Evolutionary conservation across 441 rosid genomes (phyloP).

Genomic region (Kokia cookei): DNA sequence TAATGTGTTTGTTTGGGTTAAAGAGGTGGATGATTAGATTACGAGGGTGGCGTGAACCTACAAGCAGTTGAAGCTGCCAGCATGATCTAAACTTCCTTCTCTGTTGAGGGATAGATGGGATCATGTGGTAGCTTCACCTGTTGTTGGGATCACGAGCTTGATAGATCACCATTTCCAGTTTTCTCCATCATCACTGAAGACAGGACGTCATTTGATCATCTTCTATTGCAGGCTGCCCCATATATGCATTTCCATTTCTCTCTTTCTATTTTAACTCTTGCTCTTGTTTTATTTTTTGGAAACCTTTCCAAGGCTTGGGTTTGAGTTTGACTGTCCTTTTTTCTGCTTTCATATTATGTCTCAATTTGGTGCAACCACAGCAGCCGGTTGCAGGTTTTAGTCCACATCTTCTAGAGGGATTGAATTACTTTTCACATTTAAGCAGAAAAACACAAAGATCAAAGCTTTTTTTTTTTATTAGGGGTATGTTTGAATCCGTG

Average conservation of each 20-base stretch:
- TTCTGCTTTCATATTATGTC: background rate
- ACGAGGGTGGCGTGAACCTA: constrained; percentile 3
- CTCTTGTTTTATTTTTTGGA: background rate
- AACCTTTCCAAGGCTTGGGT: background rate
- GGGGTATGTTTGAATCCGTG: too few species aligned
- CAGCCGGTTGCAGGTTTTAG: constrained; percentile 4
- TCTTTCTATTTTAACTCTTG: background rate
- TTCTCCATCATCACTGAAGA: background rate
- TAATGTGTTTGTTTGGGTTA: too few species aligned
- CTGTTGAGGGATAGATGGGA: constrained; percentile 25
- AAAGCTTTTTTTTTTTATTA: too few species aligned
- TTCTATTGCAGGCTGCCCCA: background rate
- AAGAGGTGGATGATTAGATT: background rate
- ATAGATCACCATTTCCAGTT: background rate
- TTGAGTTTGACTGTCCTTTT: background rate
- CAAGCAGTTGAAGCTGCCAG: constrained; percentile 27
- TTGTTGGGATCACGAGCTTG: constrained; percentile 9
- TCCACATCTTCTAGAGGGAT: constrained; percentile 31
- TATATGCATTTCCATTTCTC: background rate
- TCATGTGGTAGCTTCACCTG: constrained; percentile 38
- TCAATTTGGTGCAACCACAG: background rate
- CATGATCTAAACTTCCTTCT: constrained; percentile 49
- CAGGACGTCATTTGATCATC: background rate
- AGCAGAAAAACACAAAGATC: background rate
- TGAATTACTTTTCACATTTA: constrained; percentile 19